These are phyloP conservation scores for Tanozyma kutaoensis DNA, from an alignment of 805 yeast species.

Conservation along the genomic window DNA sequence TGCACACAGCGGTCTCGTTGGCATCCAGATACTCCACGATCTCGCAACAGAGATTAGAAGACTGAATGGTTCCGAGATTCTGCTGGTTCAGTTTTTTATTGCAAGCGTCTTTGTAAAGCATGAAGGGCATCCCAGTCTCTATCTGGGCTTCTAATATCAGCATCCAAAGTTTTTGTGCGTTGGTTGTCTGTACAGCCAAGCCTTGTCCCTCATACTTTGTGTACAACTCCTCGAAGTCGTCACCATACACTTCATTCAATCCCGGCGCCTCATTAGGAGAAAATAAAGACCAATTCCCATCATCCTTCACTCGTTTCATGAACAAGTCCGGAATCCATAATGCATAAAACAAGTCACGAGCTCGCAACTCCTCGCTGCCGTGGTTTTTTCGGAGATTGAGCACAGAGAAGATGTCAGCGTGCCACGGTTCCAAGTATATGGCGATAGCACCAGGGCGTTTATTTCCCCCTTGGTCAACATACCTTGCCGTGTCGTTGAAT, in stretches of 20 bases:
- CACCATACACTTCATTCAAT: constrained; percentile 70
- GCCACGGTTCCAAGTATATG: constrained; percentile 94
- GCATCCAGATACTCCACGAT: constrained; percentile 84
- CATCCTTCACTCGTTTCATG: constrained; percentile 76
- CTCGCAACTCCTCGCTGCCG: constrained; percentile 88
- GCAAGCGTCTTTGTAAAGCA: constrained; percentile 88
- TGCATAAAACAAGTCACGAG: constrained; percentile 87
- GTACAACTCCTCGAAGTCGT: constrained; percentile 64
- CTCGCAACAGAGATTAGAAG: constrained; percentile 91
- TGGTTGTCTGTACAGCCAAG: constrained; percentile 42
- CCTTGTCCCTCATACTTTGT: constrained; percentile 60
- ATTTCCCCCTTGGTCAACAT: constrained; percentile 97
- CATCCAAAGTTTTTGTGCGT: constrained; percentile 87
- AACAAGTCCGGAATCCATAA: constrained; percentile 92
- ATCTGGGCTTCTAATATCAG: constrained; percentile 85
- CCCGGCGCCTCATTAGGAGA: constrained; percentile 88
- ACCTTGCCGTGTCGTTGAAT: constrained; percentile 89
- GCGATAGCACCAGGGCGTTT: constrained; percentile 98
- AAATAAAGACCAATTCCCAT: constrained; percentile 79
- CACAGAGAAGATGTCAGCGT: constrained; percentile 78
- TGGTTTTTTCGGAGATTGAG: constrained; percentile 83
- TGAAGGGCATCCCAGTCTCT: constrained; percentile 93
- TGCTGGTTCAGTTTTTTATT: constrained; percentile 80
- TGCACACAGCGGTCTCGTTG: constrained; percentile 94
- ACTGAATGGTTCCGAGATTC: constrained; percentile 84